Evolutionary conservation across 163 green algal species (phyloP).

Genomic region (Scenedesmus sp.): DNA sequence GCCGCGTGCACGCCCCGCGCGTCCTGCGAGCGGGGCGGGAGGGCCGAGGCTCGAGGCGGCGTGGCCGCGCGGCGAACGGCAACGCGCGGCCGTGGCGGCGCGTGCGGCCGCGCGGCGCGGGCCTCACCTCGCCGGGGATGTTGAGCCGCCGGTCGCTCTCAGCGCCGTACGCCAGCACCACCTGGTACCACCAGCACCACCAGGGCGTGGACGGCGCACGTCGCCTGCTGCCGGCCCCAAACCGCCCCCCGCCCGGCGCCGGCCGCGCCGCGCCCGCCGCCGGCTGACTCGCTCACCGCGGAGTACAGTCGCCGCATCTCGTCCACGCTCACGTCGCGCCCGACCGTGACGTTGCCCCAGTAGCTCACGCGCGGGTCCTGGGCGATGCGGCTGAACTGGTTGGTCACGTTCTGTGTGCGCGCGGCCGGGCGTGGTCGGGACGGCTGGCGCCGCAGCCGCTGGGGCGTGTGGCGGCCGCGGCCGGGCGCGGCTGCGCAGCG

Average conservation of each 20-base stretch:
- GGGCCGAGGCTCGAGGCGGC: no score
- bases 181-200: no score
- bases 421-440: no score
- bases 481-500: background rate
- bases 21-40: no score
- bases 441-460: no score
- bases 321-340: conserved; percentile 59
- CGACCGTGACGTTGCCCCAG: conserved; percentile 81
- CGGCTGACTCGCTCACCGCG: conserved; percentile 63
- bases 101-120: no score
- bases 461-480: background rate
- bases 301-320: conserved; percentile 80
- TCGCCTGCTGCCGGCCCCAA: no score
- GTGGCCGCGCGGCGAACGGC: no score
- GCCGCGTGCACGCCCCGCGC: conserved; percentile 78
- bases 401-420: conserved; percentile 83
- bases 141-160: conserved; percentile 84
- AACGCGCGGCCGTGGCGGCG: no score
- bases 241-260: no score
- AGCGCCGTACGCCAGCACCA: conserved; percentile 92
- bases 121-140: conserved; percentile 79
- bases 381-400: conserved; percentile 77
- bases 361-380: conserved; percentile 69
- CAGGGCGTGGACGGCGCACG: no score
- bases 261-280: no score